A percentile compares a stretch with the other conserved stretches of the same genome.
phyloP scores from a whole-genome alignment of 2,329 filamentous ascomycete species.

The Hymenoscyphus scutula region DNA sequence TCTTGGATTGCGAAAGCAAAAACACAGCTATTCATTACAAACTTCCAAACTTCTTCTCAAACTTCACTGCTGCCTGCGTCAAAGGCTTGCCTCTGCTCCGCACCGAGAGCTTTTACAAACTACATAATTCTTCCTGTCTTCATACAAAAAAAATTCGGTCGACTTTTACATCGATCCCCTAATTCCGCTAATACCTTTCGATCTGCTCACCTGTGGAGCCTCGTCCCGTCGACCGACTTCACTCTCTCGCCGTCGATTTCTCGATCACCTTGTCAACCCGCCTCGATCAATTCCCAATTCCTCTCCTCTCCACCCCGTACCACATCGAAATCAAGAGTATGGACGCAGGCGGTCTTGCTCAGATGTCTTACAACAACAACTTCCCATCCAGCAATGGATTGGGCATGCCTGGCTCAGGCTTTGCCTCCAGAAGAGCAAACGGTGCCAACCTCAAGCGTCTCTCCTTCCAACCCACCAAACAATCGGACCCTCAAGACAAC shows the following conservation, averaged over 20 bases:
- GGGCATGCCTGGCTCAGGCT: slow-evolving; percentile 73
- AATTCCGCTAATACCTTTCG: slow-evolving; percentile 35
- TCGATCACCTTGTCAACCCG: slow-evolving; percentile 7
- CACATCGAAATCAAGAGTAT: slow-evolving; percentile 45
- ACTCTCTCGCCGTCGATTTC: slow-evolving; percentile 28
- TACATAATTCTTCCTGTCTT: slow-evolving; percentile 32
- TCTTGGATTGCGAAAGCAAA: slow-evolving; percentile 29
- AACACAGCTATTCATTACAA: slow-evolving; percentile 27
- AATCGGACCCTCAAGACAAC: slow-evolving; percentile 65
- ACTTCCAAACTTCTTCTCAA: slow-evolving; percentile 22
- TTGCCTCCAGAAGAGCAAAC: slow-evolving; percentile 76
- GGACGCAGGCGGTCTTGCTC: slow-evolving; percentile 99
- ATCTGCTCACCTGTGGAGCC: slow-evolving; percentile 19
- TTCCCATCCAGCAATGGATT: slow-evolving; percentile 70
- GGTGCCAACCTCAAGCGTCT: slow-evolving; percentile 88
- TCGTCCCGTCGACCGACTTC: slow-evolving; percentile 27
- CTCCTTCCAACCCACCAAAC: slow-evolving; percentile 70
- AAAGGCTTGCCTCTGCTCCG: slow-evolving; percentile 31
- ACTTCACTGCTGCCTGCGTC: slow-evolving; percentile 30
- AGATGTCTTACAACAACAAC: slow-evolving; percentile 90
- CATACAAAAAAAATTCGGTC: slow-evolving; percentile 30
- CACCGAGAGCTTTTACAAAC: slow-evolving; percentile 29
- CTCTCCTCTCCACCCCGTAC: slow-evolving; percentile 22
- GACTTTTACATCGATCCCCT: slow-evolving; percentile 27
- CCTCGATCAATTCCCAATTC: slow-evolving; percentile 16